These are phyloP conservation scores for Cutaneotrichosporon cavernicola DNA, from an alignment of 1,284 basidiomycete species.

Conservation along the genomic window DNA sequence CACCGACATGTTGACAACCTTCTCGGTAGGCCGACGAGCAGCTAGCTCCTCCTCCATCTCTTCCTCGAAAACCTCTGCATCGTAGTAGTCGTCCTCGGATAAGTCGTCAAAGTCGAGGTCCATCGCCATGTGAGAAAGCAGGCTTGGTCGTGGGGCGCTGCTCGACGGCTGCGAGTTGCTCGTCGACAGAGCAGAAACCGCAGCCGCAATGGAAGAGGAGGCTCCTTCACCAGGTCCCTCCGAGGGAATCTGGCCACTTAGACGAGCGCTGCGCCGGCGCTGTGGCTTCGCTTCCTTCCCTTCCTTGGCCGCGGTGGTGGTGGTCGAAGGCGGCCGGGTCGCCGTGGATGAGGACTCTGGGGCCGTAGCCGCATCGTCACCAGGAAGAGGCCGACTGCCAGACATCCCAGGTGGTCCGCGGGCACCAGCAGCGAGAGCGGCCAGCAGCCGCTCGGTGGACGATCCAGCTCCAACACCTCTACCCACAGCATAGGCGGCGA, in stretches of 20 bases:
- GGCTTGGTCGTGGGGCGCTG: slow-evolving; percentile 8
- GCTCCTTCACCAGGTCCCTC: slow-evolving; percentile 5
- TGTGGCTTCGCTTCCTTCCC: slow-evolving; percentile 29
- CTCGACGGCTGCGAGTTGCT: slow-evolving; percentile 6
- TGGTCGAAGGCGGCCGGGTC: neutral
- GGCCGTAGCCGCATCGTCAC: neutral
- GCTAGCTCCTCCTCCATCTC: slow-evolving; percentile 60
- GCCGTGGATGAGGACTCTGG: neutral
- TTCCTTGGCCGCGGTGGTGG: slow-evolving; percentile 16
- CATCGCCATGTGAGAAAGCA: slow-evolving; percentile 39
- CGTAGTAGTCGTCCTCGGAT: slow-evolving; percentile 77
- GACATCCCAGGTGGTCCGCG: slow-evolving; percentile 12
- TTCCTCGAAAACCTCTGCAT: slow-evolving; percentile 57
- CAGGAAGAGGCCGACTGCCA: slow-evolving; percentile 27
- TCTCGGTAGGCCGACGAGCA: slow-evolving; percentile 59
- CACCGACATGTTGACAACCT: slow-evolving; percentile 80
- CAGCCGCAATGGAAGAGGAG: slow-evolving; percentile 10
- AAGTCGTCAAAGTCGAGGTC: slow-evolving; percentile 56
- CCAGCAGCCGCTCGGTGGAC: slow-evolving; percentile 59
- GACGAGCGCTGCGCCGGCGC: slow-evolving; percentile 74
- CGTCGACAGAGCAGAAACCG: slow-evolving; percentile 2
- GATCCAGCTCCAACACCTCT: slow-evolving; percentile 23
- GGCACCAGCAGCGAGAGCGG: slow-evolving; percentile 50
- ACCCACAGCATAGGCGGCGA: slow-evolving; percentile 76
- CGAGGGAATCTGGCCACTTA: slow-evolving; percentile 63